Evolutionary conservation across 2,329 filamentous ascomycete species (phyloP).

Genomic region (Cytospora piceicola): DNA sequence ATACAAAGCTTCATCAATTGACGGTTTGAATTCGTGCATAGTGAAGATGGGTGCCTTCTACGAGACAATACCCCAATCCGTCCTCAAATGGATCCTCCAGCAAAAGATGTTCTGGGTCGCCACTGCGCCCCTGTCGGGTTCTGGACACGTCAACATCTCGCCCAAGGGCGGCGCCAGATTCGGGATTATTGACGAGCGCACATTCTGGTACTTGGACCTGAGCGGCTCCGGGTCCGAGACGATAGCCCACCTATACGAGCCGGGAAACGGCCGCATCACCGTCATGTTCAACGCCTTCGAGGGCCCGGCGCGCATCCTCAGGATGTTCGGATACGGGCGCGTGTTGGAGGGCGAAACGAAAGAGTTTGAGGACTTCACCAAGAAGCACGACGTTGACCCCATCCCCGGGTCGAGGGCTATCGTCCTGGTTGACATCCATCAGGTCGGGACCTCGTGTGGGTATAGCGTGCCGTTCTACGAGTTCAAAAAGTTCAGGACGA

Average conservation of each 20-base stretch:
- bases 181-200: conserved; percentile 60
- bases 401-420: conserved; percentile 42
- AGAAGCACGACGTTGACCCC: conserved; percentile 37
- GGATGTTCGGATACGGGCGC: conserved; percentile 44
- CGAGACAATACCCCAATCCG: conserved; percentile 51
- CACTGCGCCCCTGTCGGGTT: conserved; percentile 68
- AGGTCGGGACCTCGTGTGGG: conserved; percentile 46
- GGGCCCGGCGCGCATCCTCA: conserved; percentile 44
- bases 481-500: conserved; percentile 43
- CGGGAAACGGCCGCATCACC: conserved; percentile 69
- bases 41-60: conserved; percentile 28
- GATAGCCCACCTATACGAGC: conserved; percentile 73
- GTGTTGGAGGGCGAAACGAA: conserved; percentile 42
- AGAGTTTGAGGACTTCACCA: conserved; percentile 41
- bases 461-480: conserved; percentile 46
- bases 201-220: conserved; percentile 72
- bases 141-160: conserved; percentile 73
- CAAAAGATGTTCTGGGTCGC: conserved; percentile 79
- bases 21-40: neutral
- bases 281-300: conserved; percentile 67
- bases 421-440: conserved; percentile 45
- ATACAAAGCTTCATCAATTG: neutral
- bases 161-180: conserved; percentile 73
- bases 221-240: conserved; percentile 79
- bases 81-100: conserved; percentile 65